Percentiles rank a stretch among this genome's conserved stretches.
Conservation (phyloP, 495 filamentous ascomycete species). For the Elasticomyces elasticus region DNA sequence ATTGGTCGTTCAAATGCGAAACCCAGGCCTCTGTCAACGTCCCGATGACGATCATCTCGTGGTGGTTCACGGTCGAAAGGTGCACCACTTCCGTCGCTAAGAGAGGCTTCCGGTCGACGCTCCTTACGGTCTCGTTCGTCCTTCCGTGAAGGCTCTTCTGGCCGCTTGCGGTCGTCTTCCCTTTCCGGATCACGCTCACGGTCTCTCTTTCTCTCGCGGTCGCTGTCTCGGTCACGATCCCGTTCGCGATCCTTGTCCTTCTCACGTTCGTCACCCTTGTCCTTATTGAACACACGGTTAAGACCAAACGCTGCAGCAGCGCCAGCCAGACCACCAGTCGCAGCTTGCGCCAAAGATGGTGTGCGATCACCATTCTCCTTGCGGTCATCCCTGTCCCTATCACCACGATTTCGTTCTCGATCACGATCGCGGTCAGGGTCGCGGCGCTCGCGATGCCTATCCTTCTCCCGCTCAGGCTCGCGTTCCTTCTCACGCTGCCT, state of each 20-base stretch:
- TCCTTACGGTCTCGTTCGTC: constrained; percentile 12
- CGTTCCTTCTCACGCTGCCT: constrained; percentile 17
- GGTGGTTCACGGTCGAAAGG: constrained; percentile 7
- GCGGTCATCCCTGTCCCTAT: constrained; percentile 10
- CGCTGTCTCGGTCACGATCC: constrained; percentile 11
- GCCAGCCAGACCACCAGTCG: constrained; percentile 16
- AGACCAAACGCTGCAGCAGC: constrained; percentile 17
- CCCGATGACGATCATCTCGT: neutral
- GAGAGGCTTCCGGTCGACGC: constrained; percentile 1
- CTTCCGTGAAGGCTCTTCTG: constrained; percentile 13
- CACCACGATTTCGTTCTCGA: constrained; percentile 16
- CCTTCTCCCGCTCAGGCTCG: constrained; percentile 22
- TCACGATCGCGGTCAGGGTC: constrained; percentile 21
- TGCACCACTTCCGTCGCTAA: constrained; percentile 5
- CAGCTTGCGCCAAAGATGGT: constrained; percentile 6
- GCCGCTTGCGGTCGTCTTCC: constrained; percentile 17
- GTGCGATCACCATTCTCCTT: constrained; percentile 13
- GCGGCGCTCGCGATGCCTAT: constrained; percentile 21
- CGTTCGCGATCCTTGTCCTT: constrained; percentile 1
- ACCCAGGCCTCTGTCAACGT: constrained; percentile 15
- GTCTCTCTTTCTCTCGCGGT: constrained; percentile 17
- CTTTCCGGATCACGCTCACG: constrained; percentile 16
- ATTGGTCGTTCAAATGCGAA: constrained; percentile 17
- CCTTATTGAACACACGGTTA: constrained; percentile 10
- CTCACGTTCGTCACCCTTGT: constrained; percentile 18